Evolutionary conservation across 208 protist species (phyloP).

Genomic region (Leishmania braziliensis): DNA sequence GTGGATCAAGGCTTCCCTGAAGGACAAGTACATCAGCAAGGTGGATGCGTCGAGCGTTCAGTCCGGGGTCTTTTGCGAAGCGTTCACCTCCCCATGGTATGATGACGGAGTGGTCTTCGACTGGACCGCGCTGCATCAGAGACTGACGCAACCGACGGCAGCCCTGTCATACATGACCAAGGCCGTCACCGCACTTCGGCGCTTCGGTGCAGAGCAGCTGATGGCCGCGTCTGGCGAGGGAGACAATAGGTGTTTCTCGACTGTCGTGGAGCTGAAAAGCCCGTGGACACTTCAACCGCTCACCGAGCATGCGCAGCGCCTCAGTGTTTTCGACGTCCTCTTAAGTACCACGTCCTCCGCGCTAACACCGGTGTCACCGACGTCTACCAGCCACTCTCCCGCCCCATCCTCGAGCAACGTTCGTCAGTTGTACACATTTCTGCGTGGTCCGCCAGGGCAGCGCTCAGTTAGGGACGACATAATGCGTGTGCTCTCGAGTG

Average conservation of each 20-base stretch:
- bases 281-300: conserved; percentile 61
- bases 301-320: conserved; percentile 46
- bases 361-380: not conserved
- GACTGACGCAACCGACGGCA: conserved; percentile 17
- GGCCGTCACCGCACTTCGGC: not conserved
- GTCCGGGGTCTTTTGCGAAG: conserved; percentile 46
- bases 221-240: not conserved
- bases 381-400: not conserved
- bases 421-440: conserved; percentile 46
- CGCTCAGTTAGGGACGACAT: conserved; percentile 51
- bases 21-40: conserved; percentile 26
- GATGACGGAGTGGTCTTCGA: conserved; percentile 66
- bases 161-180: not conserved
- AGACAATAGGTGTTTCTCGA: conserved; percentile 25
- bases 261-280: conserved; percentile 47
- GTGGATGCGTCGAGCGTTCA: conserved; percentile 14
- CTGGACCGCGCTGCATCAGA: conserved; percentile 60
- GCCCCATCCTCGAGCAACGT: not conserved
- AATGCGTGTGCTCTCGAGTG: conserved; percentile 36
- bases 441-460: conserved; percentile 54
- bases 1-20: conserved; percentile 40
- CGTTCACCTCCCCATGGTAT: conserved; percentile 57
- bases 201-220: conserved; percentile 10
- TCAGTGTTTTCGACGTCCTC: conserved; percentile 47
- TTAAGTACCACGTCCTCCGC: conserved; percentile 1